Conservation (phyloP, 192 early-diverging fungal species). For the Pilobolus umbonatus region DNA sequence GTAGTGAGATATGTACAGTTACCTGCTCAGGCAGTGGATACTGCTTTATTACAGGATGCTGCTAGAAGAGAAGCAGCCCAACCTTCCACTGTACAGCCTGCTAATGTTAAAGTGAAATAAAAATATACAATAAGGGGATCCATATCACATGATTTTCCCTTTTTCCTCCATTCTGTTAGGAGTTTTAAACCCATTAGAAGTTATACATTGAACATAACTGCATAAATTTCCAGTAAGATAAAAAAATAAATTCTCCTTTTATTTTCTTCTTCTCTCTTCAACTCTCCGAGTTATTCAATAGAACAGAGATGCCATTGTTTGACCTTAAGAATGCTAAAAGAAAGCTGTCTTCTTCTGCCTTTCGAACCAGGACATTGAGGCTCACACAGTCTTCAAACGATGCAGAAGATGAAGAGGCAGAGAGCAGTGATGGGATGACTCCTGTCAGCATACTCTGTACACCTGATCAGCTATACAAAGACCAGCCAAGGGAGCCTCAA, state of each 20-base stretch:
- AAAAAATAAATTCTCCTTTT: slow-evolving; percentile 2
- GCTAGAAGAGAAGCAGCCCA: slow-evolving; percentile 86
- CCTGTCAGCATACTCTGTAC: neutral
- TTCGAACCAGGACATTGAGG: neutral
- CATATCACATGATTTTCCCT: too few species aligned
- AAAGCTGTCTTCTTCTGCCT: neutral
- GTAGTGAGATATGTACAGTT: slow-evolving; percentile 97
- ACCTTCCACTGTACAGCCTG: slow-evolving; percentile 40
- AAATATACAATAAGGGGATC: neutral
- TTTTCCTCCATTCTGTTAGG: too few species aligned
- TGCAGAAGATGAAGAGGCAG: too few species aligned
- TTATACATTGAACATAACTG: too few species aligned
- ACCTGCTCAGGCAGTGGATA: slow-evolving; percentile 85
- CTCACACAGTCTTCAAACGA: slow-evolving; percentile 2
- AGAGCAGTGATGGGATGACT: too few species aligned
- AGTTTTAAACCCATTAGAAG: too few species aligned
- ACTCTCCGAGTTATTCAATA: neutral
- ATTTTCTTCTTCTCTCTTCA: neutral
- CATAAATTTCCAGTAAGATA: too few species aligned
- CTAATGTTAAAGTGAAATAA: slow-evolving; percentile 38
- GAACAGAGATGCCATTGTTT: slow-evolving; percentile 7
- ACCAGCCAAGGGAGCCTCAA: neutral
- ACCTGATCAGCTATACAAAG: neutral
- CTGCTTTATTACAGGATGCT: slow-evolving; percentile 94
- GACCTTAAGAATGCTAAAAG: slow-evolving; percentile 8